Conservation (phyloP, 2,329 filamentous ascomycete species). For the Colletotrichum chlorophyti region DNA sequence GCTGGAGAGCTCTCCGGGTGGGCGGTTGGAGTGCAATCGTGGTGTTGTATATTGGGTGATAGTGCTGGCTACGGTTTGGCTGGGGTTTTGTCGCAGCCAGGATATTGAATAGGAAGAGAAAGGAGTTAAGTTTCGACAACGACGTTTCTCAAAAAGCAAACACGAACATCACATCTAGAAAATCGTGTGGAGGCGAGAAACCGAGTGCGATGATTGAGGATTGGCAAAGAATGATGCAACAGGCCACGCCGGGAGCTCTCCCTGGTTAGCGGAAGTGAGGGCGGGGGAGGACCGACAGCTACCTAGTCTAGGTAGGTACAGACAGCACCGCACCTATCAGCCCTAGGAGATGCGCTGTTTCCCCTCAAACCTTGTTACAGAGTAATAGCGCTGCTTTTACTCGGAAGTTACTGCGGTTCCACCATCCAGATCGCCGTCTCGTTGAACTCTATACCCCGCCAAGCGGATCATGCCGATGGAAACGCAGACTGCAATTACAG, state of each 20-base stretch:
- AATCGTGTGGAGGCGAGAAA: neutral
- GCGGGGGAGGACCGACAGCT: no score
- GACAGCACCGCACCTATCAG: no score
- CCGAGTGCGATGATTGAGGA: neutral
- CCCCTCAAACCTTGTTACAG: constrained; percentile 1
- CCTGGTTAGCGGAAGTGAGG: neutral
- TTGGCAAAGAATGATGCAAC: constrained; percentile 9
- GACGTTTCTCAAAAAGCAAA: no score
- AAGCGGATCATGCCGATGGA: constrained; percentile 12
- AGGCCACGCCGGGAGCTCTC: neutral
- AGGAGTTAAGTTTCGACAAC: no score
- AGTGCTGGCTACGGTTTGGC: neutral
- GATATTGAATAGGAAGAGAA: neutral
- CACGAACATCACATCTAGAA: no score
- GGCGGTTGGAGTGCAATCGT: constrained; percentile 9
- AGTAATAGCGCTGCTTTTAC: no score
- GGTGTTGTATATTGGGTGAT: neutral
- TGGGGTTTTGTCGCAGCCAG: neutral
- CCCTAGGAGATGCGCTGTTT: neutral
- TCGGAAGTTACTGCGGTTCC: no score
- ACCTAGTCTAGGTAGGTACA: no score
- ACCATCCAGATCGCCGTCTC: neutral
- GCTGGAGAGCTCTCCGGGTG: constrained; percentile 12
- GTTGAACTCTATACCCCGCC: constrained; percentile 14
- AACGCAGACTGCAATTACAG: neutral